A percentile compares a stretch with the other conserved stretches of the same genome.
Evolutionary conservation across 192 early-diverging fungal species (phyloP).

Genomic region (Podila clonocystis): DNA sequence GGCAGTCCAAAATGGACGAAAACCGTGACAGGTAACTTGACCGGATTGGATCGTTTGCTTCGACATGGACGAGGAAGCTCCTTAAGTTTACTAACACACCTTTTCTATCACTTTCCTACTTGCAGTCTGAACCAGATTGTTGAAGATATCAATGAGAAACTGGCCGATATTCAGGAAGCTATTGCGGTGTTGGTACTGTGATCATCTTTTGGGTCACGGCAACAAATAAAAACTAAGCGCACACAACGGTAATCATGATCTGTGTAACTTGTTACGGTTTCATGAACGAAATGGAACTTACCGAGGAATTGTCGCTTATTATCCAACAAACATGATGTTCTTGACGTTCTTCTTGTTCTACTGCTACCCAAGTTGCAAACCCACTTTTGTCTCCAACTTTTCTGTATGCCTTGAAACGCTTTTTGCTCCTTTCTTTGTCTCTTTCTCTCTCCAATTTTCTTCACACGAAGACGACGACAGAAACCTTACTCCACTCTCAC

Average conservation of each 20-base stretch:
- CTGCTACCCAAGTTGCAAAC: neutral
- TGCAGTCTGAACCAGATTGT: slow-evolving; percentile 30
- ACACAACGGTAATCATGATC: neutral
- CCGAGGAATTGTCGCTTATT: too few relatives aligned
- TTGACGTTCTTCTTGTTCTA: too few relatives aligned
- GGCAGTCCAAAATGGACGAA: slow-evolving; percentile 32
- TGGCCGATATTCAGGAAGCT: slow-evolving; percentile 47
- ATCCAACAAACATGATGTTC: too few relatives aligned
- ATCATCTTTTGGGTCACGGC: neutral
- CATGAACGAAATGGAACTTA: too few relatives aligned
- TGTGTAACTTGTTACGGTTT: too few relatives aligned
- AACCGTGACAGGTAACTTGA: slow-evolving; percentile 29
- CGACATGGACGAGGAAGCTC: neutral
- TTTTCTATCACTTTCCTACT: neutral
- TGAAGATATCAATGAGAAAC: slow-evolving; percentile 42
- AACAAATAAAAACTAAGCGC: neutral
- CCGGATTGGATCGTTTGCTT: neutral
- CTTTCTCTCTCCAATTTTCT: slow-evolving; percentile 7
- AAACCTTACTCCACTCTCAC: neutral
- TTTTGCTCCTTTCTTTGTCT: slow-evolving; percentile 8
- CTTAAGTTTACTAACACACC: neutral
- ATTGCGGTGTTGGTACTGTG: slow-evolving; percentile 38
- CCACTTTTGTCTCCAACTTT: neutral
- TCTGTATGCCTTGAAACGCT: neutral
- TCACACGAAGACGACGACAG: neutral